Conservation (phyloP, 192 early-diverging fungal species). For the Spinellus fusiger region DNA sequence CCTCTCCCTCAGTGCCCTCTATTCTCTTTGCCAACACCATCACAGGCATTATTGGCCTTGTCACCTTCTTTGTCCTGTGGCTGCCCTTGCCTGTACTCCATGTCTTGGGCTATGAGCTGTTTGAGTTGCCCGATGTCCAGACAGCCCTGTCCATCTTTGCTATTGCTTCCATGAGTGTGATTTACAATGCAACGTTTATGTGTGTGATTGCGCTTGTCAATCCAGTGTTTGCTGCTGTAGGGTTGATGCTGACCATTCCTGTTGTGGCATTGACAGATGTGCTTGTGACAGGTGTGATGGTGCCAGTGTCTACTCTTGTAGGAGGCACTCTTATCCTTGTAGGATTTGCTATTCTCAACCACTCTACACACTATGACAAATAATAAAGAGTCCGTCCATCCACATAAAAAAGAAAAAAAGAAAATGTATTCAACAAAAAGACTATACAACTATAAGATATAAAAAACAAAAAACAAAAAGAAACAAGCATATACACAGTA, state of each 20-base stretch:
- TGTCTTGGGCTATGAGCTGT: slow-evolving; percentile 52
- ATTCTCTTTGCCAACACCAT: slow-evolving; percentile 71
- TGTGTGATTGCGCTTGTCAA: slow-evolving; percentile 65
- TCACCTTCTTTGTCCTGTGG: slow-evolving; percentile 63
- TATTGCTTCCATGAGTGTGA: slow-evolving; percentile 64
- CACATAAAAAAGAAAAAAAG: slow-evolving; percentile 2
- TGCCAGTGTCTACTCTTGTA: slow-evolving; percentile 43
- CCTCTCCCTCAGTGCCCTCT: slow-evolving; percentile 50
- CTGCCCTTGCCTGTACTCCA: slow-evolving; percentile 68
- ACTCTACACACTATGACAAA: slow-evolving; percentile 17
- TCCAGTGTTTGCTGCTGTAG: slow-evolving; percentile 70
- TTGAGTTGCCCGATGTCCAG: slow-evolving; percentile 53
- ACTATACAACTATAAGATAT: too few species aligned
- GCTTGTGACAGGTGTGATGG: slow-evolving; percentile 39
- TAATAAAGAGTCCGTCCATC: slow-evolving; percentile 5
- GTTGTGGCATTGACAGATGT: slow-evolving; percentile 58
- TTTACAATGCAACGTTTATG: slow-evolving; percentile 77
- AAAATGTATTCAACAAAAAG: too few species aligned
- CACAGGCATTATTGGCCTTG: slow-evolving; percentile 63
- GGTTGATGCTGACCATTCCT: slow-evolving; percentile 78
- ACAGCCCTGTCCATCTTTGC: slow-evolving; percentile 51
- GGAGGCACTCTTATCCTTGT: slow-evolving; percentile 50
- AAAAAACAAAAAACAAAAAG: too few species aligned
- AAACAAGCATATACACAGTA: too few species aligned
- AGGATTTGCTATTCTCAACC: slow-evolving; percentile 46